phyloP scores from a whole-genome alignment of 805 yeast species.

The Saccharomycopsis capsularis region DNA sequence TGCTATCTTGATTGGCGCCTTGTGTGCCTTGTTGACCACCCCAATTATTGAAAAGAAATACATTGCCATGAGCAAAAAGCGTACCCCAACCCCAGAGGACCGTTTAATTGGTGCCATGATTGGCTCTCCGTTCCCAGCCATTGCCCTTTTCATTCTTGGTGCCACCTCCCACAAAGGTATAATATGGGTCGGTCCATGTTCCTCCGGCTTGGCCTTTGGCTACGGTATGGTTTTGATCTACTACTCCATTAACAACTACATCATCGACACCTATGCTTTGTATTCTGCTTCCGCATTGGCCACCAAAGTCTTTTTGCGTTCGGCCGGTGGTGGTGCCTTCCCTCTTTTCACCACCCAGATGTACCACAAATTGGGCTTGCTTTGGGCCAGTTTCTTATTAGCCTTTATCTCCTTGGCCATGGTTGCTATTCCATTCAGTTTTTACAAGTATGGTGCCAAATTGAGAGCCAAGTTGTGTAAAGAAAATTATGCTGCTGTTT shows the following conservation, averaged over 20 bases:
- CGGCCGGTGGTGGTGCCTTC: slow-evolving; percentile 84
- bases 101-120: slow-evolving; percentile 74
- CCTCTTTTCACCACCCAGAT: slow-evolving; percentile 76
- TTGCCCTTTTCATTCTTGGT: slow-evolving; percentile 72
- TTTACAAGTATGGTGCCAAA: slow-evolving; percentile 57
- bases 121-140: slow-evolving; percentile 77
- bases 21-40: slow-evolving; percentile 64
- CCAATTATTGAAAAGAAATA: slow-evolving; percentile 64
- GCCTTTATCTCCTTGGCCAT: slow-evolving; percentile 74
- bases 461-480: slow-evolving; percentile 61
- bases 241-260: slow-evolving; percentile 73
- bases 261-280: slow-evolving; percentile 82
- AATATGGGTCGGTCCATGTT: slow-evolving; percentile 74
- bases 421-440: slow-evolving; percentile 65
- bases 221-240: slow-evolving; percentile 72
- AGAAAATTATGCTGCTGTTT: slow-evolving; percentile 48
- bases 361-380: slow-evolving; percentile 66
- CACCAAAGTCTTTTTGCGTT: slow-evolving; percentile 71
- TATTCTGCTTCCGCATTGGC: slow-evolving; percentile 78
- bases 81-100: slow-evolving; percentile 73
- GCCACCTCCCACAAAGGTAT: slow-evolving; percentile 66
- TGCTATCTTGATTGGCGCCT: slow-evolving; percentile 86
- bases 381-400: slow-evolving; percentile 76
- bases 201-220: slow-evolving; percentile 75
- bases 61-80: slow-evolving; percentile 39